These are phyloP conservation scores for Aspergillus sojae DNA, from an alignment of 2,329 filamentous ascomycete genomes.

Conservation along the genomic window DNA sequence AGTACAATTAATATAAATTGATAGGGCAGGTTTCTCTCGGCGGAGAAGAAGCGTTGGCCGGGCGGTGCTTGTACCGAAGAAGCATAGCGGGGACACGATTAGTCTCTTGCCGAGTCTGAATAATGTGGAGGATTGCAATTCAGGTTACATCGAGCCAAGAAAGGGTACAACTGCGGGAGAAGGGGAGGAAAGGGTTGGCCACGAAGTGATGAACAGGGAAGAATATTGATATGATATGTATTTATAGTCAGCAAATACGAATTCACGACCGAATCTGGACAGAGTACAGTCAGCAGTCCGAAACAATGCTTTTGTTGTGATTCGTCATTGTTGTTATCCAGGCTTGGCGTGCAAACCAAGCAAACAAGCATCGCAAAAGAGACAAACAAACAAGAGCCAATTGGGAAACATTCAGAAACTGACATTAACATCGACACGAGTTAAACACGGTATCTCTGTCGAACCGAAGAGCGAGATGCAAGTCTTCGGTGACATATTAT, in stretches of 20 bases:
- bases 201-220: no score
- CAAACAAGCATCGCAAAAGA: background rate
- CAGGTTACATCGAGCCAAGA: background rate
- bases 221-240: no score
- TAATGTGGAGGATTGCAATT: background rate
- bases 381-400: background rate
- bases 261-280: no score
- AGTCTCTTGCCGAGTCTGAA: background rate
- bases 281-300: no score
- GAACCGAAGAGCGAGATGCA: no score
- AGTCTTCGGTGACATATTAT: background rate
- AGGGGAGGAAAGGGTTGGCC: background rate
- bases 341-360: background rate
- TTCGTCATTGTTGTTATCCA: background rate
- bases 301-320: background rate
- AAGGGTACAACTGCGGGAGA: background rate
- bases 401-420: background rate
- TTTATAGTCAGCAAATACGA: no score
- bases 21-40: background rate
- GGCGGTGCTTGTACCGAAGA: constrained; percentile 9
- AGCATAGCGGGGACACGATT: background rate
- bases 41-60: constrained; percentile 1
- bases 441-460: no score
- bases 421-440: no score
- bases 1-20: background rate